Percentiles rank a stretch among this genome's conserved stretches.
phyloP scores from a whole-genome alignment of 129 eudicot species.

The Pulicaria dysenterica region DNA sequence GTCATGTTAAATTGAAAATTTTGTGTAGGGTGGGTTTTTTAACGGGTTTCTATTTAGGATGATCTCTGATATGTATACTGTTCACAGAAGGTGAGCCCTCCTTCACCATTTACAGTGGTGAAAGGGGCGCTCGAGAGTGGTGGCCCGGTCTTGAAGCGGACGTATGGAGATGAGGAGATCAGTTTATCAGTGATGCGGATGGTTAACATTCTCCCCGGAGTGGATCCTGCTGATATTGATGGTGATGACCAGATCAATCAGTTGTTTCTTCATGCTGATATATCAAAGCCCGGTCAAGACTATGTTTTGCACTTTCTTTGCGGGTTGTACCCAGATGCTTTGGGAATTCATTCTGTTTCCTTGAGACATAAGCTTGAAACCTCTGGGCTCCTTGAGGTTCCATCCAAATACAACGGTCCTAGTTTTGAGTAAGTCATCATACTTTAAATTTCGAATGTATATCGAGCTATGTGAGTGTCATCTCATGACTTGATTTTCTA shows the following conservation, averaged over 20 bases:
- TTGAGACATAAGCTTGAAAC: conserved; percentile 59
- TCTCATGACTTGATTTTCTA: neutral
- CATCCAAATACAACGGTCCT: conserved; percentile 68
- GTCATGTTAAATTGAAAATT: neutral
- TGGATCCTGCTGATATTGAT: conserved; percentile 45
- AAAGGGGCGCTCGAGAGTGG: conserved; percentile 78
- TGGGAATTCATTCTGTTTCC: conserved; percentile 87
- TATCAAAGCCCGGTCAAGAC: conserved; percentile 64
- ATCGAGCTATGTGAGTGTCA: neutral
- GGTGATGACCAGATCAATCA: conserved; percentile 73
- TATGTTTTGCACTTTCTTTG: conserved; percentile 77
- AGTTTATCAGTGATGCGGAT: conserved; percentile 77
- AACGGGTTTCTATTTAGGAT: neutral
- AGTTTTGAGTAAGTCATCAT: conserved; percentile 61
- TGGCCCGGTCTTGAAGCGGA: conserved; percentile 73
- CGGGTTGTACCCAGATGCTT: conserved; percentile 88
- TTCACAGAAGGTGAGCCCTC: conserved; percentile 80
- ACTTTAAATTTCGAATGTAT: neutral
- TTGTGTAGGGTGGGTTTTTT: conserved; percentile 9
- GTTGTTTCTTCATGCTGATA: conserved; percentile 76
- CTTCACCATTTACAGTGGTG: conserved; percentile 62
- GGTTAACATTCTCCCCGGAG: conserved; percentile 55
- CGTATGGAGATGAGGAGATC: conserved; percentile 73
- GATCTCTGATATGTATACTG: conserved; percentile 1
- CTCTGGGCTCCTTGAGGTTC: conserved; percentile 46